A percentile compares a stretch with the other conserved stretches of the same genome.
phyloP scores from a whole-genome alignment of 257 asterid species.

The Scutellaria minor region DNA sequence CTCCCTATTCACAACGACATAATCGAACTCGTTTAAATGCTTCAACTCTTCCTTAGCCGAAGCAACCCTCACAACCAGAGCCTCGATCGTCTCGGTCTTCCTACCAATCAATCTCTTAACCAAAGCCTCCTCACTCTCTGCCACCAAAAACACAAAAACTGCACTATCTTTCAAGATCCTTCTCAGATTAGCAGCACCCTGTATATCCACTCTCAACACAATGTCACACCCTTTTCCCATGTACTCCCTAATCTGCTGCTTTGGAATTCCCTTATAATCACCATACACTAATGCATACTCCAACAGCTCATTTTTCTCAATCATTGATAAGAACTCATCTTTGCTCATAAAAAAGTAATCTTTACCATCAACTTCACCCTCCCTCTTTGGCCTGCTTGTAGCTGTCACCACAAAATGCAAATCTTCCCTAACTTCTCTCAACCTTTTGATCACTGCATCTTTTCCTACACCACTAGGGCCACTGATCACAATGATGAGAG shows the following conservation, averaged over 20 bases:
- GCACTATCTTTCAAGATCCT: constrained; percentile 65
- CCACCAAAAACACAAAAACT: constrained; percentile 78
- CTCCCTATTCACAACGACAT: constrained; percentile 88
- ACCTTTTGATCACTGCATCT: constrained; percentile 78
- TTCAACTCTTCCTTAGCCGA: constrained; percentile 85
- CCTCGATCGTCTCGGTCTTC: constrained; percentile 79
- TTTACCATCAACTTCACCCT: constrained; percentile 80
- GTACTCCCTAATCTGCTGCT: constrained; percentile 82
- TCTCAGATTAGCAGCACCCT: constrained; percentile 83
- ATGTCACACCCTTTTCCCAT: constrained; percentile 85
- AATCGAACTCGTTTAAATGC: constrained; percentile 81
- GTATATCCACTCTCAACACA: constrained; percentile 90
- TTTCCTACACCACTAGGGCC: constrained; percentile 99
- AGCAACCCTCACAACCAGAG: constrained; percentile 80
- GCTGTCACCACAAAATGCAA: constrained; percentile 94
- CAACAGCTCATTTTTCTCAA: constrained; percentile 70
- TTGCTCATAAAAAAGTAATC: constrained; percentile 79
- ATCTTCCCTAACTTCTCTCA: constrained; percentile 72
- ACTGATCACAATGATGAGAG: constrained; percentile 80
- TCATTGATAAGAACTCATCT: constrained; percentile 77
- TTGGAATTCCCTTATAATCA: constrained; percentile 86
- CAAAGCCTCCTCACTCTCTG: constrained; percentile 94
- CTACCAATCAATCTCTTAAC: constrained; percentile 87
- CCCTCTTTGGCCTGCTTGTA: constrained; percentile 67
- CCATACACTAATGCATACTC: constrained; percentile 96